Evolutionary conservation across 1,284 basidiomycete genomes (phyloP).

Genomic region (Golubevia sp.): DNA sequence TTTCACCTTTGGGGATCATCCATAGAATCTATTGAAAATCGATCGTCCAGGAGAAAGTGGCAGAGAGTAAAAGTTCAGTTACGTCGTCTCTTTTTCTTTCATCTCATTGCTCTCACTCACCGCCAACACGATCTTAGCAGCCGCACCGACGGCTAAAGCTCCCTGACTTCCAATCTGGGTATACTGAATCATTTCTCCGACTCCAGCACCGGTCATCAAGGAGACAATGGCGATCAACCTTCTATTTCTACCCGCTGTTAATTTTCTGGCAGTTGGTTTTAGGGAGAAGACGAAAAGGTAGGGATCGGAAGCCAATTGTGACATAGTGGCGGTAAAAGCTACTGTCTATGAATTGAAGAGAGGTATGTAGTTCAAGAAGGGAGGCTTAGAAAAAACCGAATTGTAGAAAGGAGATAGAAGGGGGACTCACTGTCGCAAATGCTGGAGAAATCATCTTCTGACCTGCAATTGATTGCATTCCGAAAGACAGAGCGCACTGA

Average conservation of each 20-base stretch:
- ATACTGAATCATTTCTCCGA: conserved; percentile 37
- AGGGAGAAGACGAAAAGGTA: conserved; percentile 25
- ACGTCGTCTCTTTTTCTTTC: conserved; percentile 11
- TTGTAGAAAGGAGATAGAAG: neutral
- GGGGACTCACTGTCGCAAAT: conserved; percentile 24
- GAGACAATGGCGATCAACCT: conserved; percentile 30
- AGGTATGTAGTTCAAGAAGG: neutral
- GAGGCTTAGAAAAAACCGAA: no score
- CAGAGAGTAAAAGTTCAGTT: no score
- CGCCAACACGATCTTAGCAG: conserved; percentile 34
- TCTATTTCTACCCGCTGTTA: conserved; percentile 27
- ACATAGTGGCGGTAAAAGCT: conserved; percentile 46
- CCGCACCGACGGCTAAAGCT: conserved; percentile 32
- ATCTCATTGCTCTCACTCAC: conserved; percentile 20
- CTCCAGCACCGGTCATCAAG: conserved; percentile 35
- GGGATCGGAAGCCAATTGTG: conserved; percentile 47
- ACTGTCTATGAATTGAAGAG: conserved; percentile 17
- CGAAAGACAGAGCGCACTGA: conserved; percentile 7
- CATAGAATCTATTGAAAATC: no score
- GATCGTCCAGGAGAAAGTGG: no score
- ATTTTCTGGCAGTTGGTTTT: conserved; percentile 11
- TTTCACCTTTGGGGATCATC: no score
- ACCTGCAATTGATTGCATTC: conserved; percentile 40
- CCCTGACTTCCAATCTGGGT: conserved; percentile 27
- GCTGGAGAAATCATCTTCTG: conserved; percentile 44